phyloP scores from a whole-genome alignment of 768 basidiomycete species.

The Paxillus ammoniavirescens region DNA sequence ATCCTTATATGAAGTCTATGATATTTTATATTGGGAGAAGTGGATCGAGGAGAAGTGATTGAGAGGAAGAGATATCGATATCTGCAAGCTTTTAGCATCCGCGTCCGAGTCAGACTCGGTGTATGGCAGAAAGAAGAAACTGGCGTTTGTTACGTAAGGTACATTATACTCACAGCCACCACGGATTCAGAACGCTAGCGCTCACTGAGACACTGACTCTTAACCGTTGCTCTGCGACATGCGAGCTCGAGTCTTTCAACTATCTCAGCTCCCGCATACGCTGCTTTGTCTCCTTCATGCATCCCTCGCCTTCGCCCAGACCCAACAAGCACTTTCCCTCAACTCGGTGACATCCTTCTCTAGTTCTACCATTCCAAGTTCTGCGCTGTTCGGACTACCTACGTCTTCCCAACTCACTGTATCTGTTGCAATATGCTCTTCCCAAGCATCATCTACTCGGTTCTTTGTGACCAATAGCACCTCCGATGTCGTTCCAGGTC shows the following conservation, averaged over 20 bases:
- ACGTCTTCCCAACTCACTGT: constrained; percentile 38
- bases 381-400: constrained; percentile 43
- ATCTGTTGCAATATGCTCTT: constrained; percentile 50
- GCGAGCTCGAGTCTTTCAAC: background rate
- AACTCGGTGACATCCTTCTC: constrained; percentile 37
- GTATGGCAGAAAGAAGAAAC: constrained; percentile 1
- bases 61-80: constrained; percentile 18
- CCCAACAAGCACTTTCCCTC: constrained; percentile 32
- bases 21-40: background rate
- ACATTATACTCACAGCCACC: background rate
- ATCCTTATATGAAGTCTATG: constrained; percentile 1
- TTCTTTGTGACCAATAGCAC: constrained; percentile 62
- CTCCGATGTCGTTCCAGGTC: constrained; percentile 34
- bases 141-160: constrained; percentile 5
- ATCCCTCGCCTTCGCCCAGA: constrained; percentile 1
- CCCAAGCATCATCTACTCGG: constrained; percentile 35
- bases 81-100: constrained; percentile 18
- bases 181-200: too few species aligned
- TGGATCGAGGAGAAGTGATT: constrained; percentile 1
- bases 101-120: constrained; percentile 12
- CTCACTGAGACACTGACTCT: too few species aligned
- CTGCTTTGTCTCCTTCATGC: constrained; percentile 5
- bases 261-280: background rate
- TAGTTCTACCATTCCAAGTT: constrained; percentile 28
- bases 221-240: background rate